A percentile compares a stretch with the other conserved stretches of the same genome.
Conservation (phyloP, 2,329 filamentous ascomycete species). For the Nothopassalora personata region DNA sequence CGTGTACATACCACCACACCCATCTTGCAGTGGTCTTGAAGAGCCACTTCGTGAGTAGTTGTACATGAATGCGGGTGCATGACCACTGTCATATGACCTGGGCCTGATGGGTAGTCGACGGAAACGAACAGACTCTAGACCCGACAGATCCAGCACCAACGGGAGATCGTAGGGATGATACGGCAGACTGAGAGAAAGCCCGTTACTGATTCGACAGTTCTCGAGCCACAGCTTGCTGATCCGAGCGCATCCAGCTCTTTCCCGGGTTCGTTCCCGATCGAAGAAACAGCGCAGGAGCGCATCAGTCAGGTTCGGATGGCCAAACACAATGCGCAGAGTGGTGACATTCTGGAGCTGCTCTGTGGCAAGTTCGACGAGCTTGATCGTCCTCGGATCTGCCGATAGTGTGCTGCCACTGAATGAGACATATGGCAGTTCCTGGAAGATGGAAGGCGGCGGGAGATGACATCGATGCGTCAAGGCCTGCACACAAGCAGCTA, state of each 20-base stretch:
- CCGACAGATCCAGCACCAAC: slow-evolving; percentile 24
- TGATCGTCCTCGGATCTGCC: slow-evolving; percentile 36
- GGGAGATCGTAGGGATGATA: slow-evolving; percentile 21
- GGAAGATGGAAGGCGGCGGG: slow-evolving; percentile 41
- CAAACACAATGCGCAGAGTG: slow-evolving; percentile 41
- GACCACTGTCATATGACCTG: not conserved
- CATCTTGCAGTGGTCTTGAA: slow-evolving; percentile 20
- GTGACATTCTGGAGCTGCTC: slow-evolving; percentile 40
- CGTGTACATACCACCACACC: slow-evolving; percentile 22
- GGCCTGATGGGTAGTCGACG: slow-evolving; percentile 35
- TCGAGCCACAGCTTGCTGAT: slow-evolving; percentile 44
- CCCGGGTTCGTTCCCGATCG: slow-evolving; percentile 18
- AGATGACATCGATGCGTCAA: slow-evolving; percentile 45
- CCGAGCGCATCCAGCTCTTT: slow-evolving; percentile 25
- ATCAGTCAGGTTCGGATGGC: slow-evolving; percentile 39
- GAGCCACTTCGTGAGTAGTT: slow-evolving; percentile 27
- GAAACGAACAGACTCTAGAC: slow-evolving; percentile 39
- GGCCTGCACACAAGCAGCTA: slow-evolving; percentile 40
- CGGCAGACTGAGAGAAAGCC: slow-evolving; percentile 10
- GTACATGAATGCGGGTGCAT: not conserved
- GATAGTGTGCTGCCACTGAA: slow-evolving; percentile 39
- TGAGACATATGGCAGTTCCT: slow-evolving; percentile 37
- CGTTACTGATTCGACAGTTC: slow-evolving; percentile 36
- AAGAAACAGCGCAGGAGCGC: slow-evolving; percentile 39
- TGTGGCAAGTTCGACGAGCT: slow-evolving; percentile 36